A percentile compares a stretch with the other conserved stretches of the same genome.
Evolutionary conservation across 371 early-diverging fungal genomes (phyloP).

Genomic region (Mucor velutinosus): DNA sequence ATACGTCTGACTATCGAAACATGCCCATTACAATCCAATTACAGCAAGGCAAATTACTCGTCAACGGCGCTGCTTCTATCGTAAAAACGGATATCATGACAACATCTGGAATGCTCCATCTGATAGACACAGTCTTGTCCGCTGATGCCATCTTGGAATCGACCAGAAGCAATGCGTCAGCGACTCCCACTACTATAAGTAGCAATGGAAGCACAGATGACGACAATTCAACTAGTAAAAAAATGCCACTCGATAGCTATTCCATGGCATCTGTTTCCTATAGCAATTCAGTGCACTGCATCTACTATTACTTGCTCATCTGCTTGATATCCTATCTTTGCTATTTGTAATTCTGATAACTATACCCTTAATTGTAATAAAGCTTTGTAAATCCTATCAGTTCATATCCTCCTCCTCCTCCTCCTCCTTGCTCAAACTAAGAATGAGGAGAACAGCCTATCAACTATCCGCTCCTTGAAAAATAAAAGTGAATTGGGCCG

Average conservation of each 20-base stretch:
- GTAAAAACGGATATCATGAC: conserved; percentile 25
- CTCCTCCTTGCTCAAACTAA: background rate
- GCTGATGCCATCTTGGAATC: background rate
- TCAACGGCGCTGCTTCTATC: conserved; percentile 7
- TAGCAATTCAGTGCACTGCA: background rate
- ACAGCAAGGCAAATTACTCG: background rate
- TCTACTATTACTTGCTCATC: background rate
- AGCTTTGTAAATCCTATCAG: background rate
- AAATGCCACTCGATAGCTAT: background rate
- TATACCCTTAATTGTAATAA: background rate
- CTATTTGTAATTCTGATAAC: background rate
- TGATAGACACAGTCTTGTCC: conserved; percentile 21
- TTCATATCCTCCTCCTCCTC: background rate
- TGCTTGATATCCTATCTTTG: background rate
- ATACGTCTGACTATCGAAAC: background rate
- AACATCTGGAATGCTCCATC: conserved; percentile 22
- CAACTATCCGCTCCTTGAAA: background rate
- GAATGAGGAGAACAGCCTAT: background rate
- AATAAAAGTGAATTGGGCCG: background rate
- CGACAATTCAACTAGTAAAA: background rate
- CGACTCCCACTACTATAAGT: background rate
- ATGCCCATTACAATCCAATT: background rate
- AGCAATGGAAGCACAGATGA: background rate
- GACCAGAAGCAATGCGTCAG: background rate
- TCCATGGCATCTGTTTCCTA: background rate